Evolutionary conservation across 306 rosid genomes (phyloP), one percentile per base, ranked within the genome.

Genomic region (Astragalus glycyphyllos): DNA sequence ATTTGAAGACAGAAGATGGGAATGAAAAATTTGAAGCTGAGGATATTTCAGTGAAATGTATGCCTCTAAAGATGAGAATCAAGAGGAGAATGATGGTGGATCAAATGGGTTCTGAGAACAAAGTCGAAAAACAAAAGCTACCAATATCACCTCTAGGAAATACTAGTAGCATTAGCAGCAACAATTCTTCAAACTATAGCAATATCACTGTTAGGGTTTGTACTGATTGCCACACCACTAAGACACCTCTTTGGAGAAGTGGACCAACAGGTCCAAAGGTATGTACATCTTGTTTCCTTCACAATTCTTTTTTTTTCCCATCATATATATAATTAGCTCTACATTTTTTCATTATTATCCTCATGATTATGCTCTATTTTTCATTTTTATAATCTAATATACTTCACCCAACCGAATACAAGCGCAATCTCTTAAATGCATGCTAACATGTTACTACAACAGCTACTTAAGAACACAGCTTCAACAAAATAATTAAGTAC

Each of bases 221-320:
- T 73, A 17, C 87, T 32, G 98, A 92, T 62, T 92, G 96, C 65
- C 82, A 88, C 84, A 90, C 98, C 29, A 86, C 96, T 5, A 90
- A 88, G 85, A 92, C 98, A 70, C 98, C 98, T 73, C 92, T 92
- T 0, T 92, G 96, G 98, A 92, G 98, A 71, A 82, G 91, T 75
- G 98, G 98, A 63, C 98, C 98, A 12, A 86, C 82, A 72, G 98
- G 98, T 46, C 98, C 98, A 0, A 88, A 92, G 96, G 98, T 90
- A 92, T 96, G 98, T 90, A 87, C 50, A 50, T 8, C 14, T n/a
- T 40, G 5, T 29, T 61, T 46, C 48, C 48, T 42, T 0, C 13
- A n/a, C 11, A 16, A 59, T 8, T 23, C 3, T 53, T 4, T 54
- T 9, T 10, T 54, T 54, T 17, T 5, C 8, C 8, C 6, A 26